phyloP scores from a whole-genome alignment of 768 basidiomycete genomes.

The Mycena alexandri region DNA sequence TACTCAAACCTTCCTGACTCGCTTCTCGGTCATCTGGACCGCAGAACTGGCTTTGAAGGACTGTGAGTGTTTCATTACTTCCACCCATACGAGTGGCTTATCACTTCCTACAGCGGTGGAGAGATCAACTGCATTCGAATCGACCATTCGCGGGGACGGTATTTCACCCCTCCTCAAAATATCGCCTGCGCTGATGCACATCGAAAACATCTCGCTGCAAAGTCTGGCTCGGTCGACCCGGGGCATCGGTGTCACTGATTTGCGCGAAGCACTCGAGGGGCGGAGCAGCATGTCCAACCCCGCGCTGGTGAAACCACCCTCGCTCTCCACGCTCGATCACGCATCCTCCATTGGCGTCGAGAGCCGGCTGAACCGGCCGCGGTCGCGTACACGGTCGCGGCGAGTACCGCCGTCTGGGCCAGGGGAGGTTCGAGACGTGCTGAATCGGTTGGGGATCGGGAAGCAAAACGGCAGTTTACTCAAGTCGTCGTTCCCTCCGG shows the following conservation, averaged over 20 bases:
- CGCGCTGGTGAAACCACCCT: constrained; percentile 74
- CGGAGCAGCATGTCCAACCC: constrained; percentile 87
- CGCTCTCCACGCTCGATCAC: constrained; percentile 84
- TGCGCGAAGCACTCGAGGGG: constrained; percentile 91
- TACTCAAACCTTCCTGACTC: constrained; percentile 63
- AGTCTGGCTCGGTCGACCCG: constrained; percentile 84
- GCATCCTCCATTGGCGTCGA: constrained; percentile 60
- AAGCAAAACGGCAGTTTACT: constrained; percentile 74
- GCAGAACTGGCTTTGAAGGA: constrained; percentile 80
- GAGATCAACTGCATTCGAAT: constrained; percentile 63
- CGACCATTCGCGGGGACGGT: constrained; percentile 72
- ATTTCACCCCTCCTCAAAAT: constrained; percentile 83
- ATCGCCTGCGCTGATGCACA: constrained; percentile 89
- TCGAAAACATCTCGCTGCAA: constrained; percentile 90
- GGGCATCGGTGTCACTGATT: constrained; percentile 88
- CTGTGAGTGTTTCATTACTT: constrained; percentile 63
- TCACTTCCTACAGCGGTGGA: constrained; percentile 62
- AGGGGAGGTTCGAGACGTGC: constrained; percentile 83
- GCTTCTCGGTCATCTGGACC: constrained; percentile 76
- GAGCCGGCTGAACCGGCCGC: constrained; percentile 47
- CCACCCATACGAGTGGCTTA: constrained; percentile 2
- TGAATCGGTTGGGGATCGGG: constrained; percentile 87
- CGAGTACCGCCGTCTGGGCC: constrained; percentile 63
- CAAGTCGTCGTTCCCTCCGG: constrained; percentile 77
- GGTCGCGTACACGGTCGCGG: constrained; percentile 67